Conservation (phyloP, 305 asterid species). For the Striga hermonthica region DNA sequence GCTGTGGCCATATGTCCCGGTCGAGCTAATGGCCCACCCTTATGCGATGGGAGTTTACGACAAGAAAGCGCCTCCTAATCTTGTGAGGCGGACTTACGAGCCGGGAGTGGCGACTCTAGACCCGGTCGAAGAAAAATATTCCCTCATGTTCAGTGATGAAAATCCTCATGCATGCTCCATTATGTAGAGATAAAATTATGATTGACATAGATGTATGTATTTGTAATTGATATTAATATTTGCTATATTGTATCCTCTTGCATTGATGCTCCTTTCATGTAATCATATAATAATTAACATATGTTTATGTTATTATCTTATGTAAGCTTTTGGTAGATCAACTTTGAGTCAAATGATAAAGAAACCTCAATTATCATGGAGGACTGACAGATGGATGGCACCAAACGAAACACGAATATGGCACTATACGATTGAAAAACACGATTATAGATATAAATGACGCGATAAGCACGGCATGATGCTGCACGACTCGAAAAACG, state of each 20-base stretch:
- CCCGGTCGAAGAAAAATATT: slow-evolving; percentile 62
- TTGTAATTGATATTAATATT: background rate
- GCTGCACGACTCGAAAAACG: too few relatives aligned
- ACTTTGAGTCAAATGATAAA: too few relatives aligned
- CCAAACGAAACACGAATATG: too few relatives aligned
- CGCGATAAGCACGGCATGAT: too few relatives aligned
- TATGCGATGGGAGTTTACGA: slow-evolving; percentile 72
- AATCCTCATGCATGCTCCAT: slow-evolving; percentile 68
- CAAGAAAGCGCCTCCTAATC: slow-evolving; percentile 76
- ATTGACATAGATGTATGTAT: background rate
- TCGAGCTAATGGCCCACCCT: slow-evolving; percentile 67
- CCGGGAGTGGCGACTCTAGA: slow-evolving; percentile 66
- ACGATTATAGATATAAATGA: too few relatives aligned
- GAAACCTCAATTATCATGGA: too few relatives aligned
- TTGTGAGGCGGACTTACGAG: slow-evolving; percentile 55
- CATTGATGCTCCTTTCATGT: too few relatives aligned
- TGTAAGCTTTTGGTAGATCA: too few relatives aligned
- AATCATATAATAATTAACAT: too few relatives aligned
- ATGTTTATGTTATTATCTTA: too few relatives aligned
- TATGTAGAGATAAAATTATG: slow-evolving; percentile 39
- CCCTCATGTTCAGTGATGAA: slow-evolving; percentile 78
- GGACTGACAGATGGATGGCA: too few relatives aligned
- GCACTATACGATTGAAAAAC: too few relatives aligned
- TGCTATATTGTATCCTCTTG: background rate
- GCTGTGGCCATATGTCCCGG: slow-evolving; percentile 80